Percentiles rank a stretch among this genome's conserved stretches.
Conservation (phyloP, 1,284 basidiomycete genomes). For the Microbotryum scabiosae region DNA sequence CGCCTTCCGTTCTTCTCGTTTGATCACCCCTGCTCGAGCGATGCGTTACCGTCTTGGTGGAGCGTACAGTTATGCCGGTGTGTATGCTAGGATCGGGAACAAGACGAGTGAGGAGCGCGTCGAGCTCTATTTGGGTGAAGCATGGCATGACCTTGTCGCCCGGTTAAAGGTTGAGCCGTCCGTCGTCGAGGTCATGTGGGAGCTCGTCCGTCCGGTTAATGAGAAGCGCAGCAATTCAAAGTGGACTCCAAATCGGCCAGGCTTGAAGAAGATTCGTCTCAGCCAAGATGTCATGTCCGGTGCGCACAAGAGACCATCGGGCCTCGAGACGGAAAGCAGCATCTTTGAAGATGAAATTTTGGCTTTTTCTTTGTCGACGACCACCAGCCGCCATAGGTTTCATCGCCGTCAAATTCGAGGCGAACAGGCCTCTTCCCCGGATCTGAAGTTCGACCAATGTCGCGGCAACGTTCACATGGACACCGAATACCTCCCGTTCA, state of each 20-base stretch:
- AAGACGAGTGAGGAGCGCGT: constrained; percentile 35
- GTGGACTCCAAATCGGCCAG: too few species aligned
- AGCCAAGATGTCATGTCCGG: too few species aligned
- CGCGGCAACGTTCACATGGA: constrained; percentile 1
- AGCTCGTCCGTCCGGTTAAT: background rate
- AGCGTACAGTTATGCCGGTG: constrained; percentile 48
- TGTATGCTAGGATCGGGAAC: constrained; percentile 53
- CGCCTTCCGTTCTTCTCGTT: background rate
- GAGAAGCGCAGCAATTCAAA: background rate
- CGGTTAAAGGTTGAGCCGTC: background rate
- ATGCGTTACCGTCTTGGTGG: constrained; percentile 43
- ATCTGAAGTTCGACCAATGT: constrained; percentile 7
- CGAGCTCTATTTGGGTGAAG: constrained; percentile 5
- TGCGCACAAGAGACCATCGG: background rate
- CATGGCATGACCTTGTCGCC: constrained; percentile 8
- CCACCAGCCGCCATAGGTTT: background rate
- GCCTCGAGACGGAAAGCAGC: background rate
- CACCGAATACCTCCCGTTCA: background rate
- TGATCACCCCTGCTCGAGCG: constrained; percentile 3
- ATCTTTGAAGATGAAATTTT: background rate
- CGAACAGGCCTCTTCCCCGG: background rate
- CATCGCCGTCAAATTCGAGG: background rate
- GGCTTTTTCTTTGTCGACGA: constrained; percentile 4
- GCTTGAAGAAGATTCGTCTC: too few species aligned
- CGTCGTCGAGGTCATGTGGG: background rate